These are phyloP conservation scores for Theileria annulata DNA, from an alignment of 169 alveolate genomes.

Conservation along the genomic window DNA sequence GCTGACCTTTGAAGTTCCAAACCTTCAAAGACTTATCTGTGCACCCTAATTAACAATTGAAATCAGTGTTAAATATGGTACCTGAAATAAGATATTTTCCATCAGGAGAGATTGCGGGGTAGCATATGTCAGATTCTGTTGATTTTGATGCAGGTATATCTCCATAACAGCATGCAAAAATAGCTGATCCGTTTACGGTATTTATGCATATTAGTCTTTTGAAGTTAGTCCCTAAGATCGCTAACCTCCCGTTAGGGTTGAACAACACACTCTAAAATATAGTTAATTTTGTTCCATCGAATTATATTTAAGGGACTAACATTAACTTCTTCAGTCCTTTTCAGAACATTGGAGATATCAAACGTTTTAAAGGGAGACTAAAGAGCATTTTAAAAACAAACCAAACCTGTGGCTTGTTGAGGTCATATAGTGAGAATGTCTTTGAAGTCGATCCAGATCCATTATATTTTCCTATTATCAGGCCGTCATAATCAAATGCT, in stretches of 20 bases:
- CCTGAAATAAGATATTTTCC: conserved; percentile 62
- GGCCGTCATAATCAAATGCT: conserved; percentile 48
- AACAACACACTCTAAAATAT: conserved; percentile 44
- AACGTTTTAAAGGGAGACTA: conserved; percentile 57
- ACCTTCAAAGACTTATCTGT: conserved; percentile 26
- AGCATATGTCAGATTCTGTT: conserved; percentile 18
- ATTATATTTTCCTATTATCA: conserved; percentile 35
- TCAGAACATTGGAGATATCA: conserved; percentile 32
- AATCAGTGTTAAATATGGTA: not conserved
- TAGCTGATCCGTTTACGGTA: conserved; percentile 36
- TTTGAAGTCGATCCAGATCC: conserved; percentile 12
- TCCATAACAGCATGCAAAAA: conserved; percentile 56
- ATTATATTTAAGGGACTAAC: conserved; percentile 7
- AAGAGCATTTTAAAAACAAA: not conserved
- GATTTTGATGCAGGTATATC: conserved; percentile 19
- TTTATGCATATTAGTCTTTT: conserved; percentile 43
- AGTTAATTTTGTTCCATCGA: not conserved
- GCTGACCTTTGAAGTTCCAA: conserved; percentile 67
- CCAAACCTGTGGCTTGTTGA: conserved; percentile 51
- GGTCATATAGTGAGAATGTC: conserved; percentile 40
- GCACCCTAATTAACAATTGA: conserved; percentile 29
- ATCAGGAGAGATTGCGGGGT: conserved; percentile 62
- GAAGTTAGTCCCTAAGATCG: conserved; percentile 47
- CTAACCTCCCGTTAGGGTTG: conserved; percentile 54
- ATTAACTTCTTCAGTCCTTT: conserved; percentile 43